These are phyloP conservation scores for Xylariaceae sp. DNA, from an alignment of 2,329 filamentous ascomycete genomes.

Conservation along the genomic window DNA sequence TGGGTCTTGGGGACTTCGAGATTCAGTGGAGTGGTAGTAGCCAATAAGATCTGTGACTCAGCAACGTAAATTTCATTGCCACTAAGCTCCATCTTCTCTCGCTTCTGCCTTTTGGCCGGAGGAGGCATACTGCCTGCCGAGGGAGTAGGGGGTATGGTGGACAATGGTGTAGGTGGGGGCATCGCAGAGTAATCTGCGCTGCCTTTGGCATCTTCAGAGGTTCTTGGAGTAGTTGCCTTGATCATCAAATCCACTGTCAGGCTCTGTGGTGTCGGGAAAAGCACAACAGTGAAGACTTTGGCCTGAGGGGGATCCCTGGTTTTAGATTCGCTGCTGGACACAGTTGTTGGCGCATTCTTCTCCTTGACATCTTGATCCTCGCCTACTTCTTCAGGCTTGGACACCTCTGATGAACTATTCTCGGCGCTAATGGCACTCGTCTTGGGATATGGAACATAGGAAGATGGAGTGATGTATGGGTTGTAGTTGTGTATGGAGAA, in stretches of 20 bases:
- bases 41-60: constrained; percentile 71
- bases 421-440: constrained; percentile 35
- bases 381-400: constrained; percentile 39
- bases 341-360: constrained; percentile 50
- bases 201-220: constrained; percentile 33
- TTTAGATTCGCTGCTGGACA: constrained; percentile 43
- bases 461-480: constrained; percentile 82
- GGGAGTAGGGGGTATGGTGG: constrained; percentile 57
- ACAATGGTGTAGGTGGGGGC: constrained; percentile 65
- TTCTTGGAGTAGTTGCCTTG: constrained; percentile 67
- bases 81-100: constrained; percentile 71
- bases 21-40: constrained; percentile 70
- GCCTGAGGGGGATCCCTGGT: constrained; percentile 51
- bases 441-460: constrained; percentile 72
- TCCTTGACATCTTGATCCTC: constrained; percentile 52
- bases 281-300: constrained; percentile 70
- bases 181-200: constrained; percentile 39
- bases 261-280: constrained; percentile 78
- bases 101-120: constrained; percentile 65
- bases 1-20: constrained; percentile 70
- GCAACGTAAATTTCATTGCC: constrained; percentile 67
- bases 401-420: constrained; percentile 24
- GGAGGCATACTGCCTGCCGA: constrained; percentile 56
- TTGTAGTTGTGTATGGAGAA: constrained; percentile 94
- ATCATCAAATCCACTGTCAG: constrained; percentile 72